Base-by-base conservation (phyloP, 2,329 filamentous ascomycete species). In the Shiraia bambusicola region DNA sequence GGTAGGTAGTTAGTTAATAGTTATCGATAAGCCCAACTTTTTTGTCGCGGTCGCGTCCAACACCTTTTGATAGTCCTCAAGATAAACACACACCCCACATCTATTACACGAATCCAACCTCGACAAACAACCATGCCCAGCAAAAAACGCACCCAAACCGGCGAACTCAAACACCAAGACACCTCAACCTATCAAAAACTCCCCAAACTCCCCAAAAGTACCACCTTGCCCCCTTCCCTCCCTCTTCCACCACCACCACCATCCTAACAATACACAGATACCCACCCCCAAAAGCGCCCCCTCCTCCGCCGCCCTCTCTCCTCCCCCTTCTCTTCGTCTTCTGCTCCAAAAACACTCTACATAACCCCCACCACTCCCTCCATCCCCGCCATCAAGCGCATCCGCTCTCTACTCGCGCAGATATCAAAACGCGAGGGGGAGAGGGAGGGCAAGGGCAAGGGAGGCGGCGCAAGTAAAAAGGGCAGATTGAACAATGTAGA, bases 331-430 rank as follows among this genome's bases (percentile, higher is more conserved):
- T 67, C 77, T 13, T 72, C 72, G 38, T 50, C 75, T 32, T 52
- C 58, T 1, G 59, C 69, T 4, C 76, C 73, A 9, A 83, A 83
- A 64, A 64, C 79, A 46, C 74, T 90, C 65, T 88, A 88, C 70
- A 74, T 90, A 42, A 82, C 80, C 27, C 69, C 78, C 28, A 73
- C 73, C 27, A 82, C 84, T 0, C 82, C 83, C 6, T 87, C 88
- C 72, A 79, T 88, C 67, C 79, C 84, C 9, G 74, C 80, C 4
- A 76, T 87, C 10, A 82, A 81, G 56, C 82, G 85, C 36, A 78
- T 83, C 11, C 79, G 81, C 46, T 81, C 81, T 45, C 76, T 82
- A 1, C 79, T 90, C 3, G 72, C 79, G 31, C 73, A 77, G 27
- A 75, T 78, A 3, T 71, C 78, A 2, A 77, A 78, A 38, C 74